Evolutionary conservation across 306 rosid species (phyloP), one percentile per base, ranked within the genome.

Genomic region (Lupinus albus): DNA sequence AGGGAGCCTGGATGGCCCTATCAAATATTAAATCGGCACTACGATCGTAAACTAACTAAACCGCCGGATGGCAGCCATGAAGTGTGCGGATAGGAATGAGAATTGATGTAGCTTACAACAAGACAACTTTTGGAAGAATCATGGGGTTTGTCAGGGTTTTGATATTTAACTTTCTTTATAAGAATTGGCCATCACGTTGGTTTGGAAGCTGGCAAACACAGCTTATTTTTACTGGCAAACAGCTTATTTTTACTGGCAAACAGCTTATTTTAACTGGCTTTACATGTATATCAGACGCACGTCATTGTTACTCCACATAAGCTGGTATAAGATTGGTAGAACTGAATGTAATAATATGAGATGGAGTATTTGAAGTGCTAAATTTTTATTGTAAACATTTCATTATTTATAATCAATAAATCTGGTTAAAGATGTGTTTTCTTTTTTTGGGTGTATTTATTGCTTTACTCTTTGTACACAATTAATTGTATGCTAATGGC

Each of bases 1-100:
- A 6, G 99, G 99, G 59, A 90, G 81, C 87, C 82, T 91, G 78
- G 96, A 88, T 42, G 99, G 99, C 38, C 99, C 99, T 1, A 94
- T 94, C 68, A 86, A 73, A 85, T 94, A 90, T 72, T 94, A 90
- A 87, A 64, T 61, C 47, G 8, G 17, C 44, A 6, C 49, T 64
- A 30, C 6, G 36, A 63, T 47, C 15, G n/a, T 39, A 56, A 17
- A 55, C 52, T 67, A 25, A 44, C 58, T 28, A 33, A 54, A 39
- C 21, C n/a, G n/a, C n/a, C n/a, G n/a, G n/a, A n/a, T 75, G 76
- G 77, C 61, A 46, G 30, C 53, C 47, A 35, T 47, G 67, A 58
- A 75, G 25, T 36, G 75, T 78, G 78, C 64, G 32, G 49, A 72
- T 25, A 5, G 70, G 41, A 49, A 55, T 42, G 39, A 16, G 8